Conservation (phyloP, 192 early-diverging fungal genomes). For the Allomyces macrogynus region DNA sequence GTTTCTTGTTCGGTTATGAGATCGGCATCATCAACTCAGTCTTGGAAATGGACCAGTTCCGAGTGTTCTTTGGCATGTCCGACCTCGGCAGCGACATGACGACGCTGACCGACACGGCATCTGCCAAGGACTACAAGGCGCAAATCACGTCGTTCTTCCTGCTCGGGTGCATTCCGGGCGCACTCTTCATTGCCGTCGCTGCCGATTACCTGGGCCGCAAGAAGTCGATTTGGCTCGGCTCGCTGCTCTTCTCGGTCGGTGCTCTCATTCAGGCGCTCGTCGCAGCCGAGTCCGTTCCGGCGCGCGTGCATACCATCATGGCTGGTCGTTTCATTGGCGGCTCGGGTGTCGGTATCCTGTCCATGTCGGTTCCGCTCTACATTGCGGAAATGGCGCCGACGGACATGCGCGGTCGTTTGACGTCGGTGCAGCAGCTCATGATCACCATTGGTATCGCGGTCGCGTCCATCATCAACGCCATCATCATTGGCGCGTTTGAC, state of each 20-base stretch:
- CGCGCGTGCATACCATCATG: slow-evolving; percentile 39
- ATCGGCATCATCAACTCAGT: slow-evolving; percentile 7
- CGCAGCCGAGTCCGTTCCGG: slow-evolving; percentile 4
- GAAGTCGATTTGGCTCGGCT: slow-evolving; percentile 40
- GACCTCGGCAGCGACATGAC: neutral
- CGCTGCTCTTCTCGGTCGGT: slow-evolving; percentile 49
- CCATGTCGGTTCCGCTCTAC: no score
- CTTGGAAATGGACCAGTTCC: neutral
- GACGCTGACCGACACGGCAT: neutral
- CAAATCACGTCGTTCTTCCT: slow-evolving; percentile 5
- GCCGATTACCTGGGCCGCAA: slow-evolving; percentile 51
- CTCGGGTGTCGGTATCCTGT: slow-evolving; percentile 57
- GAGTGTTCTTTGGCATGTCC: no score
- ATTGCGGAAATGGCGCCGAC: slow-evolving; percentile 71
- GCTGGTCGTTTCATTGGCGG: slow-evolving; percentile 64
- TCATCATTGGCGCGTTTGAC: no score
- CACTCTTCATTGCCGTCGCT: neutral
- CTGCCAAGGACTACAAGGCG: neutral
- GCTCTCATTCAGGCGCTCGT: slow-evolving; percentile 42
- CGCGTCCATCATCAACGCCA: no score
- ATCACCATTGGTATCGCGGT: no score
- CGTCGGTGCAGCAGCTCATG: slow-evolving; percentile 73
- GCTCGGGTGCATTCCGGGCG: no score
- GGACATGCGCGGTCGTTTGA: slow-evolving; percentile 64
- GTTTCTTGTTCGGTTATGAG: slow-evolving; percentile 8